Percentiles rank a stretch among this genome's conserved stretches.
phyloP scores from a whole-genome alignment of 192 early-diverging fungal genomes.

The Coemansia asiatica region DNA sequence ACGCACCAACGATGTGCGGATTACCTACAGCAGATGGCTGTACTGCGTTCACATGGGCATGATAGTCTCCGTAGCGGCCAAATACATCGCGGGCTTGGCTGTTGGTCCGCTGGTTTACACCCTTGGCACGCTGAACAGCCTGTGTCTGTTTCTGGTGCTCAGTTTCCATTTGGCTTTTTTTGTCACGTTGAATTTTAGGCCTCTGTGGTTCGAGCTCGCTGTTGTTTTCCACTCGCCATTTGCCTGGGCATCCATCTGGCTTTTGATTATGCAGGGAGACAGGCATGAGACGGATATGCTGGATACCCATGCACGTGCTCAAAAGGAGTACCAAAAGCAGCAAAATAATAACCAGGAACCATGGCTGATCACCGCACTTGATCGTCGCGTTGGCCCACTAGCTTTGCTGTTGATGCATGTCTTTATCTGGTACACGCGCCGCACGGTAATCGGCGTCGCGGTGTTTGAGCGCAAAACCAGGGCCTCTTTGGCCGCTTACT shows the following conservation, averaged over 20 bases:
- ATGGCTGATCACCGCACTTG: slow-evolving; percentile 17
- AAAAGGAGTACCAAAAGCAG: not conserved
- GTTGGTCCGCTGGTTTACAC: slow-evolving; percentile 33
- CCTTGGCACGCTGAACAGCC: slow-evolving; percentile 35
- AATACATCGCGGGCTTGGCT: slow-evolving; percentile 35
- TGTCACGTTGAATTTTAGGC: slow-evolving; percentile 35
- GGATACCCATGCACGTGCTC: not conserved
- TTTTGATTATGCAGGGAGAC: slow-evolving; percentile 42
- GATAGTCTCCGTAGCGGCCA: slow-evolving; percentile 22
- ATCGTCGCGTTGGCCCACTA: slow-evolving; percentile 33
- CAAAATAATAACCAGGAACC: not conserved
- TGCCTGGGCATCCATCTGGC: slow-evolving; percentile 49
- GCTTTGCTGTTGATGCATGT: slow-evolving; percentile 40
- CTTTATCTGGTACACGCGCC: slow-evolving; percentile 52
- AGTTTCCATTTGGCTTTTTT: slow-evolving; percentile 47
- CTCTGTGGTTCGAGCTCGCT: slow-evolving; percentile 33
- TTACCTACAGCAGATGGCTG: slow-evolving; percentile 48
- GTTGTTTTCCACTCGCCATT: slow-evolving; percentile 52
- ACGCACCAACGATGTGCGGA: slow-evolving; percentile 31
- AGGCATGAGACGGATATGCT: slow-evolving; percentile 9
- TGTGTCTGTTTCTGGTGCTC: slow-evolving; percentile 35
- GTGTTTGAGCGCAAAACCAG: slow-evolving; percentile 50
- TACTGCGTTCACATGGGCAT: slow-evolving; percentile 35
- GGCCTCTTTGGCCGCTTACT: slow-evolving; percentile 23
- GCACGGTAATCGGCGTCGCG: slow-evolving; percentile 45